Conservation (phyloP, 148 eudicot species). For the Vaccinium myrtillus region DNA sequence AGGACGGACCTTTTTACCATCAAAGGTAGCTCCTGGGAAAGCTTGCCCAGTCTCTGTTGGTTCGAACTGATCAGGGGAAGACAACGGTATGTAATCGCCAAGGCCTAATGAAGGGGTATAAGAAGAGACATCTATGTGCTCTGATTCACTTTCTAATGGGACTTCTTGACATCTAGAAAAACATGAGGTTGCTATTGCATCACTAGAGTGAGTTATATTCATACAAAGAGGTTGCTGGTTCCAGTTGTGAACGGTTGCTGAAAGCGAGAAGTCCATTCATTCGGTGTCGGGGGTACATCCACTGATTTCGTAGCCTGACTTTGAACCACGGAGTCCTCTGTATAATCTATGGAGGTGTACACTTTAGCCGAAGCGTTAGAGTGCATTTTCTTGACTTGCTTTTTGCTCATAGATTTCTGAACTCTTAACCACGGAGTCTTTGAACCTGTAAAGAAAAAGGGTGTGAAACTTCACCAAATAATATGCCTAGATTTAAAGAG, state of each 20-base stretch:
- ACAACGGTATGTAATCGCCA: constrained; percentile 24
- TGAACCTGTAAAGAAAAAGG: constrained; percentile 17
- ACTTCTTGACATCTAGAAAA: constrained; percentile 6
- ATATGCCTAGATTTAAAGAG: neutral
- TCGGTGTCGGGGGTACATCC: neutral
- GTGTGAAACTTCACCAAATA: neutral
- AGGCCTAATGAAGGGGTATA: constrained; percentile 6
- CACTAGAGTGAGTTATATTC: constrained; percentile 3
- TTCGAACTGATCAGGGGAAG: neutral
- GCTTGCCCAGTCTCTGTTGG: neutral
- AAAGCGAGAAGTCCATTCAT: neutral
- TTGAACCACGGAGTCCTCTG: neutral
- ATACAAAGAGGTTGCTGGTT: neutral
- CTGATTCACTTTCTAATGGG: constrained; percentile 12
- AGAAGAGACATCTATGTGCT: constrained; percentile 12
- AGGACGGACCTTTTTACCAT: constrained; percentile 1
- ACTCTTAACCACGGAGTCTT: constrained; percentile 19
- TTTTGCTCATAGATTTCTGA: constrained; percentile 8
- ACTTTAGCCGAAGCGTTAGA: constrained; percentile 2
- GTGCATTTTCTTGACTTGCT: neutral
- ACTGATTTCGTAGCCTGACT: neutral
- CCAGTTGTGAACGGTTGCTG: neutral
- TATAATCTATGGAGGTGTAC: neutral
- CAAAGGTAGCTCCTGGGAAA: neutral
- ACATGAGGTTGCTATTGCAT: neutral